Evolutionary conservation across 2,329 filamentous ascomycete genomes (phyloP), one percentile per base, ranked within the genome.

Genomic region (Ceratocystis smalleyi): DNA sequence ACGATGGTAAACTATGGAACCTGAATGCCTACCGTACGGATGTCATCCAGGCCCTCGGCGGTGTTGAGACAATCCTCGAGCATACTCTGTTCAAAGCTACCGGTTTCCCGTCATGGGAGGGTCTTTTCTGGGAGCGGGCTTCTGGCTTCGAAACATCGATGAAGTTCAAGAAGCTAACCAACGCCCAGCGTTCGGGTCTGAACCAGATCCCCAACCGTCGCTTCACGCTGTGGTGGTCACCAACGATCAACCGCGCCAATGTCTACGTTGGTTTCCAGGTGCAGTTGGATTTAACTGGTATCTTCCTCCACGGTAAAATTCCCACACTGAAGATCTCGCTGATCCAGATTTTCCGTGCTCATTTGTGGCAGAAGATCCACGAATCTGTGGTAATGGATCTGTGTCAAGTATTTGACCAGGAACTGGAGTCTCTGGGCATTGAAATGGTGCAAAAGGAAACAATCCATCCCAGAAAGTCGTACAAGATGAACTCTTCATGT

Each of bases 401-500:
- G 71, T 97, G 94, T 70, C 95, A 99, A 73, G 94, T 99, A 15
- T 96, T 99, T 70, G 94, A 99, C 69, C 92, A 97, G 72, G 94
- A 99, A 73, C 78, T 99, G 54, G 94, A 99, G 74, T 91, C 94
- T 40, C 79, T 99, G 3, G 91, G 91, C 43, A 96, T 99, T 66
- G 94, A 99, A 75, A 95, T 91, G 1, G 94, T 97, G 3, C 94
- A 99, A 73, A 99, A 99, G 76, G 94, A 99, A 77, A 97, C 94
- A 0, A 99, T 99, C 66, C 94, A 99, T 78, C 94, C 94, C 62
- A 84, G 94, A 83, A 99, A 99, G 77, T 96, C 91, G 3, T 99
- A 99, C 83, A 99, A 99, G 83, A 99, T 99, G 94, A 99, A 99
- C 80, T 96, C 91, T 71, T 97, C 92, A 65, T 97, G 94, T 71